Evolutionary conservation across 345 rosid genomes (phyloP), one percentile per base, ranked within the genome.

Genomic region (Noccaea caerulescens): DNA sequence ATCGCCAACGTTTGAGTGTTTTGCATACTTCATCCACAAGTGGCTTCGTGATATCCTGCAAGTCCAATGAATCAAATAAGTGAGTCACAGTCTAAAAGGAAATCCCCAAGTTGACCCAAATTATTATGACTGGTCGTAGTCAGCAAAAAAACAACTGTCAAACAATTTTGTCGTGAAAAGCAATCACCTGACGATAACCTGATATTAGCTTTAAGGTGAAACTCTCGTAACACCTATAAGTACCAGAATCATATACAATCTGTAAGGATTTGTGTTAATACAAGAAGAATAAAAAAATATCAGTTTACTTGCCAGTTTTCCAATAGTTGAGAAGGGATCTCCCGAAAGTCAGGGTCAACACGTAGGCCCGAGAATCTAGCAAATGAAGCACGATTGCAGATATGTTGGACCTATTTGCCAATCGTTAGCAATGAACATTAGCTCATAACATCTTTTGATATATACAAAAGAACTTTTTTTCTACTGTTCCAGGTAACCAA

Each of bases 371-470:
- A 93, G 69, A 87, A 85, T 84, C 88, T 84, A 54, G 92, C 82
- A 86, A 87, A 93, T 71, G 96, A 81, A 68, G 97, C 92, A 66
- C 87, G 87, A 65, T 87, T 93, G 90, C 96, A 93, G 69, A 93
- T 58, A 78, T 87, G 94, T 72, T 91, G 98, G 49, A 93, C 90
- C 97, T 93, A 81, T 65, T 75, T 60, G 36, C 65, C 63, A 78
- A 68, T 52, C 14, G 47, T 38, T 50, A 52, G 13, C 20, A 61
- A 54, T 52, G 18, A 62, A 60, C 8, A 61, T 36, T 14, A 66
- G 23, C 46, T 61, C 50, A 66, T 38, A 61, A 60, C 65, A 77
- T 60, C 25, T 34, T 5, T 18, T 47, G 20, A 36, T 51, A 32
- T 41, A 43, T 57, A 76, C 58, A 39, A 10, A 42, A 39, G 23